Conservation (phyloP, 148 eudicot genomes). For the Dianthus caryophyllus region DNA sequence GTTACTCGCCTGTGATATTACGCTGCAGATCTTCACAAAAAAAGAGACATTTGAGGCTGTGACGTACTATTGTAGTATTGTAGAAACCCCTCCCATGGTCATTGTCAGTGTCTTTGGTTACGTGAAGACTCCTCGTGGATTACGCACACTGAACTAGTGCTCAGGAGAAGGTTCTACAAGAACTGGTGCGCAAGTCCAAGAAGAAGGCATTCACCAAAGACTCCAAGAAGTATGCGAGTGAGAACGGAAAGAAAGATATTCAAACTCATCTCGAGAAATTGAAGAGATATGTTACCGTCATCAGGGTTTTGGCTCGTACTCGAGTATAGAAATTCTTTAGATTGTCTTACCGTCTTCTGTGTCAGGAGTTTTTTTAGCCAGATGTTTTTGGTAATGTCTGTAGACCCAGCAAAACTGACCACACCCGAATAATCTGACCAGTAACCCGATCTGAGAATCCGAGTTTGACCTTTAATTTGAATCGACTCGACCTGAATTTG, state of each 20-base stretch:
- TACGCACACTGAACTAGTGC: conserved; percentile 71
- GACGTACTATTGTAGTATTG: too few species aligned
- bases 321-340: conserved; percentile 62
- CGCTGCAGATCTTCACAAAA: conserved; percentile 64
- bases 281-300: conserved; percentile 62
- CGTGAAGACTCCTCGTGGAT: conserved; percentile 71
- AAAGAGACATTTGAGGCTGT: conserved; percentile 88
- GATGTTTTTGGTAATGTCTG: too few species aligned
- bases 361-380: too few species aligned
- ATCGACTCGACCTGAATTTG: too few species aligned
- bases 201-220: conserved; percentile 81
- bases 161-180: conserved; percentile 76
- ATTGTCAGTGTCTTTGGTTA: conserved; percentile 71
- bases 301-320: conserved; percentile 80
- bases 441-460: too few species aligned
- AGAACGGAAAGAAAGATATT: conserved; percentile 70
- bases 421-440: too few species aligned
- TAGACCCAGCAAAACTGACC: too few species aligned
- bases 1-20: not conserved
- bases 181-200: conserved; percentile 83
- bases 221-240: conserved; percentile 53
- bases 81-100: conserved; percentile 77
- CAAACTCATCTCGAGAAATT: conserved; percentile 68
- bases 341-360: too few species aligned
- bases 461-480: too few species aligned